phyloP scores from a whole-genome alignment of 305 asterid species.

The Rubia balearica region DNA sequence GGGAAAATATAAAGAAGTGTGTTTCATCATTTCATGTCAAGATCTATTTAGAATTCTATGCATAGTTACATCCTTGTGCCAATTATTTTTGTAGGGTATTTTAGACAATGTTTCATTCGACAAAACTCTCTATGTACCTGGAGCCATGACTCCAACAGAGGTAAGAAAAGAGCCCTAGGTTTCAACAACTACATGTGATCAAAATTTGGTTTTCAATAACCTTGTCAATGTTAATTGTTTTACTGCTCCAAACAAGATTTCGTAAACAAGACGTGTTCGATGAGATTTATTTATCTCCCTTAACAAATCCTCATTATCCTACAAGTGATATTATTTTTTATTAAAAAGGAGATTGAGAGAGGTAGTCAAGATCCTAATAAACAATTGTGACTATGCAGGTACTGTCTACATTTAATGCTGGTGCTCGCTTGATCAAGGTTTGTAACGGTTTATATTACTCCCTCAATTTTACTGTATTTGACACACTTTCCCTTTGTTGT shows the following conservation, averaged over 20 bases:
- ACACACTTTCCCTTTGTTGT: too few relatives aligned
- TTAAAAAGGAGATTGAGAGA: background rate
- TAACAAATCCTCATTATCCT: background rate
- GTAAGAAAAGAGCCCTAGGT: constrained; percentile 20
- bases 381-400: constrained; percentile 40
- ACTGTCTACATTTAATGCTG: constrained; percentile 54
- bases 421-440: constrained; percentile 75
- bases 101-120: constrained; percentile 41
- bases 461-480: too few relatives aligned
- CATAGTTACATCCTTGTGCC: background rate
- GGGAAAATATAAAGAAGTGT: background rate
- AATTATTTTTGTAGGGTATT: constrained; percentile 43
- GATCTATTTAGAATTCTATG: background rate
- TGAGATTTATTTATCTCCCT: background rate
- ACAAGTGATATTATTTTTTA: background rate
- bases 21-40: background rate
- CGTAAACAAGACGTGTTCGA: background rate
- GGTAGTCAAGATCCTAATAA: constrained; percentile 15
- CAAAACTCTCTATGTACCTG: constrained; percentile 67
- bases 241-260: background rate
- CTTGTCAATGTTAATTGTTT: background rate
- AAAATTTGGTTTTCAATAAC: background rate
- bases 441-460: background rate
- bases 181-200: background rate
- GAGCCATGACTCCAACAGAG: constrained; percentile 89